Percentiles rank a stretch among this genome's conserved stretches.
Evolutionary conservation across 192 early-diverging fungal genomes (phyloP).

Genomic region (Cladochytrium replicatum): DNA sequence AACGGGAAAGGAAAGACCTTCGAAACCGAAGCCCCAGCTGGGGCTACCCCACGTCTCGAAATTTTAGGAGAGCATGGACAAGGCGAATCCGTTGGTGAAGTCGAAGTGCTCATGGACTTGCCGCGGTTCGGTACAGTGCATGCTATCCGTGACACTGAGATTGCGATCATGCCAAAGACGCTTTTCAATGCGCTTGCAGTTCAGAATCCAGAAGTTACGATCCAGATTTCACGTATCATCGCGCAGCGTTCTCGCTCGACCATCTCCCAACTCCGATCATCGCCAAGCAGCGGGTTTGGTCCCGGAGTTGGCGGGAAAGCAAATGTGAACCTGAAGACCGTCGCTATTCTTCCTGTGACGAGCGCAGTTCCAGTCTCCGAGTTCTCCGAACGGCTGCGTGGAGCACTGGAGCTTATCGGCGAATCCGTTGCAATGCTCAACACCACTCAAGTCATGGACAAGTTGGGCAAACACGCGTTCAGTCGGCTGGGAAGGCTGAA

Average conservation of each 20-base stretch:
- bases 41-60: slow-evolving; percentile 34
- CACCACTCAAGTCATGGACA: slow-evolving; percentile 62
- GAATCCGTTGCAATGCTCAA: slow-evolving; percentile 70
- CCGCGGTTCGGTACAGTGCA: slow-evolving; percentile 79
- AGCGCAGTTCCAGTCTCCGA: slow-evolving; percentile 69
- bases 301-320: slow-evolving; percentile 32
- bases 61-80: slow-evolving; percentile 90
- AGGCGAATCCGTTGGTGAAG: slow-evolving; percentile 90
- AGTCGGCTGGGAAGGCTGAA: slow-evolving; percentile 86
- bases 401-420: slow-evolving; percentile 59
- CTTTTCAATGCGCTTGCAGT: slow-evolving; percentile 86
- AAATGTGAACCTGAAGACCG: slow-evolving; percentile 90
- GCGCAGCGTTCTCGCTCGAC: slow-evolving; percentile 45
- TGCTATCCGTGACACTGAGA: slow-evolving; percentile 94
- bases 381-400: slow-evolving; percentile 76
- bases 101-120: slow-evolving; percentile 73
- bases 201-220: slow-evolving; percentile 81
- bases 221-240: slow-evolving; percentile 83
- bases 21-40: not conserved
- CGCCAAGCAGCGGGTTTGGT: slow-evolving; percentile 5
- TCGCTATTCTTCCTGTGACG: slow-evolving; percentile 84
- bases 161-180: slow-evolving; percentile 89
- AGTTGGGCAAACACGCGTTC: slow-evolving; percentile 88
- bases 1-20: slow-evolving; percentile 1
- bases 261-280: not conserved